A percentile compares a stretch with the other conserved stretches of the same genome.
phyloP scores from a whole-genome alignment of 331 rosid genomes.

The Pyracantha coccinea region DNA sequence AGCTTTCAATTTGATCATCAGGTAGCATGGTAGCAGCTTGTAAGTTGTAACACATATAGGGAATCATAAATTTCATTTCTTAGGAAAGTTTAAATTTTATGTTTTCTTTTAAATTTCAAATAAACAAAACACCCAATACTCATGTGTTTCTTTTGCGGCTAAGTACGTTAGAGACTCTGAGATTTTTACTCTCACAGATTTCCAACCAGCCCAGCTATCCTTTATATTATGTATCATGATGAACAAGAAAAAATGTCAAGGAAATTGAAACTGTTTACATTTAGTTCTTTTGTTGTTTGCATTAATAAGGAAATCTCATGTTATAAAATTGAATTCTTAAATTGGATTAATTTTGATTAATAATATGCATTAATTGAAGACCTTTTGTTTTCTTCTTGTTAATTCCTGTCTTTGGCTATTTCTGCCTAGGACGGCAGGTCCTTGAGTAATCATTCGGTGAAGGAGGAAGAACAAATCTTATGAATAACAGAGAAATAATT shows the following conservation, averaged over 20 bases:
- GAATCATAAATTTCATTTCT: neutral
- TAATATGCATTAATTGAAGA: neutral
- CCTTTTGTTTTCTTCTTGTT: neutral
- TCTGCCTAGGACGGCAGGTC: neutral
- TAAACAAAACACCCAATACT: neutral
- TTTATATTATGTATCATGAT: neutral
- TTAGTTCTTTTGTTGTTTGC: neutral
- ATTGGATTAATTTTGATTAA: neutral
- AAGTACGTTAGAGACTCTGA: neutral
- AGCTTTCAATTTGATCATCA: neutral
- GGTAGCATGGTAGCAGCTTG: neutral
- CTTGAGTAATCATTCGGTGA: neutral
- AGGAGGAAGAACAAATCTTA: neutral
- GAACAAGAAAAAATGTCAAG: neutral
- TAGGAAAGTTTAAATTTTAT: neutral
- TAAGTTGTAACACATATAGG: neutral
- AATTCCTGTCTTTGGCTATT: neutral
- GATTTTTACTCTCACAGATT: neutral
- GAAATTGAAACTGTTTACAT: neutral
- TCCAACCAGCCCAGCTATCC: neutral
- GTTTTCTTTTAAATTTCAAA: neutral
- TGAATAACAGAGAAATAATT: neutral
- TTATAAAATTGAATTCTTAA: neutral
- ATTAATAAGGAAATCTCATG: neutral
- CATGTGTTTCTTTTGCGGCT: neutral